Percentiles rank a stretch among this genome's conserved stretches.
Conservation (phyloP, 2,329 filamentous ascomycete species). For the Trichoderma asperellum region DNA sequence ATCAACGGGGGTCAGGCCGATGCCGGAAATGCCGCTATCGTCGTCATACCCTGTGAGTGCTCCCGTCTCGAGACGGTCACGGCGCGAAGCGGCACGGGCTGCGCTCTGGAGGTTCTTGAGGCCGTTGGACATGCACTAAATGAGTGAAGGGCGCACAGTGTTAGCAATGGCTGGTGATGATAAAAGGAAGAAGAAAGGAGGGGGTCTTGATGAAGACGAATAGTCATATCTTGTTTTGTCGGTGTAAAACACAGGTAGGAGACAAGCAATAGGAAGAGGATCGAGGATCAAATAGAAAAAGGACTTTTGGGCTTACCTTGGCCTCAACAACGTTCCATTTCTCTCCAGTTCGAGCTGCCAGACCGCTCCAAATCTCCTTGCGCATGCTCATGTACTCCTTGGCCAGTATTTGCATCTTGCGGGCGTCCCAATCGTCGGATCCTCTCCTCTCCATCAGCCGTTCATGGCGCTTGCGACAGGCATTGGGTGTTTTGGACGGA, state of each 20-base stretch:
- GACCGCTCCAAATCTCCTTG: conserved; percentile 77
- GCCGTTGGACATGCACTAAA: conserved; percentile 80
- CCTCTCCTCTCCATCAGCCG: conserved; percentile 76
- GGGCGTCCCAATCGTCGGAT: conserved; percentile 76
- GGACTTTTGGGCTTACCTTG: conserved; percentile 52
- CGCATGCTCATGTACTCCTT: conserved; percentile 79
- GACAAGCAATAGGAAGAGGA: background rate
- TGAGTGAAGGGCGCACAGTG: conserved; percentile 5
- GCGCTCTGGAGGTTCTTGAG: conserved; percentile 78
- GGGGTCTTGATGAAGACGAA: background rate
- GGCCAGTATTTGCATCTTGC: conserved; percentile 74
- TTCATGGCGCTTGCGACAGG: conserved; percentile 88
- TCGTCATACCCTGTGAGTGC: conserved; percentile 60
- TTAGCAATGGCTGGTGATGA: conserved; percentile 23
- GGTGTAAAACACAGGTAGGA: conserved; percentile 2
- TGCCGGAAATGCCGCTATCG: conserved; percentile 71
- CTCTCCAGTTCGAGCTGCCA: conserved; percentile 78
- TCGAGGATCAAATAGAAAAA: background rate
- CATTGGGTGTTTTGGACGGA: conserved; percentile 76
- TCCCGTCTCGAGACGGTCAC: conserved; percentile 60
- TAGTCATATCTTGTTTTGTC: background rate
- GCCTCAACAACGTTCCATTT: conserved; percentile 73
- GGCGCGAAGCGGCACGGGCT: conserved; percentile 66
- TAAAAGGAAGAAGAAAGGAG: background rate
- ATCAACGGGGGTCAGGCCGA: conserved; percentile 62